phyloP scores from a whole-genome alignment of 352 stramenopile genomes.

The Pythium pectinolyticum region DNA sequence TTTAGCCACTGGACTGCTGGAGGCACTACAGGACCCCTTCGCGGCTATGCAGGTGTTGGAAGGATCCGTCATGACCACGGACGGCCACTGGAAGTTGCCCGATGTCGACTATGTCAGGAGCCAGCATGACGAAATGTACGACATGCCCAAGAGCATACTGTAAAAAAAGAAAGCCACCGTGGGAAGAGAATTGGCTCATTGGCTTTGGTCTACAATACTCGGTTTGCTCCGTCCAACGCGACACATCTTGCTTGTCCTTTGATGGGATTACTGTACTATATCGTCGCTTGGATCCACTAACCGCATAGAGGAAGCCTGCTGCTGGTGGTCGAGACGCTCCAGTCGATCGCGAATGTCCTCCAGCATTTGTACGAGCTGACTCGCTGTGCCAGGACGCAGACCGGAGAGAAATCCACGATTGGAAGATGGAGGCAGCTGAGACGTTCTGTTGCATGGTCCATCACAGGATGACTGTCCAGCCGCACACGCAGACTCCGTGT shows the following conservation, averaged over 20 bases:
- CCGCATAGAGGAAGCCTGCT: too few relatives aligned
- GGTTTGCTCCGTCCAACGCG: too few relatives aligned
- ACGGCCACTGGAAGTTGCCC: conserved; percentile 22
- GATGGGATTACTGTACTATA: too few relatives aligned
- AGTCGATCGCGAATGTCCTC: neutral
- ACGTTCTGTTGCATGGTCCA: too few relatives aligned
- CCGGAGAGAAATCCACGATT: neutral
- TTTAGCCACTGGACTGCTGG: conserved; percentile 42
- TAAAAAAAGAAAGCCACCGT: neutral
- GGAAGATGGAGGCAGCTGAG: too few relatives aligned
- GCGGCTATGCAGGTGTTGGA: conserved; percentile 53
- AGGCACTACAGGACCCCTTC: conserved; percentile 49
- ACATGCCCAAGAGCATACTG: conserved; percentile 17
- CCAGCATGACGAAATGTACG: conserved; percentile 21
- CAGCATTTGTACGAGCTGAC: neutral
- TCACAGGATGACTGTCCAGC: neutral
- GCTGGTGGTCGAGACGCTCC: neutral
- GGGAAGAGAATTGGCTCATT: too few relatives aligned
- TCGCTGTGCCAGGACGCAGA: neutral
- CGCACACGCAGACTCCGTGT: too few relatives aligned
- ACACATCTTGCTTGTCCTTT: too few relatives aligned
- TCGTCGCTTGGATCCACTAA: too few relatives aligned
- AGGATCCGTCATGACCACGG: conserved; percentile 38
- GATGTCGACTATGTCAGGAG: conserved; percentile 15
- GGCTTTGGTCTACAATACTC: too few relatives aligned